Evolutionary conservation across 148 eudicot genomes (phyloP).

Genomic region (Fagopyrum homotropicum): DNA sequence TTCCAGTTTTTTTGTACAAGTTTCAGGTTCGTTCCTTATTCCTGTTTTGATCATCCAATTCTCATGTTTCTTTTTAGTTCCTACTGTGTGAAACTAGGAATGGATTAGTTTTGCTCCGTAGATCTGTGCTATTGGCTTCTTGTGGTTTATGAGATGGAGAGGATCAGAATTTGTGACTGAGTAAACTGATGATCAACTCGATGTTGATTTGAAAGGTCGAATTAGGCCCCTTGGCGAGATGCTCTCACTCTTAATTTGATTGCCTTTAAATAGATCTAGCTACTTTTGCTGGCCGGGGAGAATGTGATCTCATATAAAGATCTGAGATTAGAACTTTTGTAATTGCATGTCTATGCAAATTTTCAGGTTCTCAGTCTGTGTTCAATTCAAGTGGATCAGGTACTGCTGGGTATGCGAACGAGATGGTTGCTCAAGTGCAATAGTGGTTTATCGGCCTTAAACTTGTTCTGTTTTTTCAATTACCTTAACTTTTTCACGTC

Average conservation of each 20-base stretch:
- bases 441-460: not conserved
- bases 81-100: not conserved
- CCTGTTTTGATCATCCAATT: slow-evolving; percentile 1
- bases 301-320: not conserved
- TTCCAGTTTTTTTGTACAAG: not conserved
- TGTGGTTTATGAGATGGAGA: not conserved
- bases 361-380: not conserved
- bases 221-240: not conserved
- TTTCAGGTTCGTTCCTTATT: not conserved
- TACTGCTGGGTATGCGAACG: not conserved
- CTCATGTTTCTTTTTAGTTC: not conserved
- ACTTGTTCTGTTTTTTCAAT: not conserved
- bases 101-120: not conserved
- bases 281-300: not conserved
- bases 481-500: not conserved
- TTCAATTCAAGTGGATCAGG: not conserved
- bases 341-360: not conserved
- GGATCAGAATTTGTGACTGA: not conserved
- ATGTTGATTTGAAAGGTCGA: not conserved
- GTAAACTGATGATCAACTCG: not conserved
- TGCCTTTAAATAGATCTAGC: not conserved
- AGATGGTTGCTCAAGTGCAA: not conserved
- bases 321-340: not conserved
- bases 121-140: not conserved
- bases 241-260: not conserved